phyloP scores from a whole-genome alignment of 164 flowering plant genomes.

The Piper betle region DNA sequence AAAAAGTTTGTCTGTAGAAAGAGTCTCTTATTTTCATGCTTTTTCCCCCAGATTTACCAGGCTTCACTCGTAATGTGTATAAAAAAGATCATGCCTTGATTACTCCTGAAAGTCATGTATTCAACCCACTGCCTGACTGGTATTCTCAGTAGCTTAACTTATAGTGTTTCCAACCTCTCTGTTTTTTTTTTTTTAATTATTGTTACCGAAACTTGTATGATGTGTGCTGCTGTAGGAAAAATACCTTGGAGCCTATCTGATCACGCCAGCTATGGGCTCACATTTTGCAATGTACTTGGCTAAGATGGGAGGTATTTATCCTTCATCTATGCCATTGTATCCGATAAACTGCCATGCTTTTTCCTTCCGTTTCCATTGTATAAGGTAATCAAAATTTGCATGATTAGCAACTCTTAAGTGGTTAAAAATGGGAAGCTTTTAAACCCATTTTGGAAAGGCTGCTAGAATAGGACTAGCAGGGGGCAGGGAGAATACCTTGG shows the following conservation, averaged over 20 bases:
- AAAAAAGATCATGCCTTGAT: conserved; percentile 79
- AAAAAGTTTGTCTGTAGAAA: neutral
- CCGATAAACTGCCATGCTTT: too few relatives aligned
- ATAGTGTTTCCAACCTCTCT: neutral
- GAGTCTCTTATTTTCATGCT: neutral
- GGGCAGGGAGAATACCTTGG: too few relatives aligned
- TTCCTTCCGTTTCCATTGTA: too few relatives aligned
- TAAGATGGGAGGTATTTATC: too few relatives aligned
- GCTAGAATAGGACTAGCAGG: too few relatives aligned
- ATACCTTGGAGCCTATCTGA: conserved; percentile 89
- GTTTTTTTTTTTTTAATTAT: conserved; percentile 1
- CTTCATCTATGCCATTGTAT: too few relatives aligned
- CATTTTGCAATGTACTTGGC: conserved; percentile 93
- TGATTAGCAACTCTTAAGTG: too few relatives aligned
- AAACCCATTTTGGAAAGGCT: too few relatives aligned
- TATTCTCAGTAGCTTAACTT: conserved; percentile 12
- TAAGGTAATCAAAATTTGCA: too few relatives aligned
- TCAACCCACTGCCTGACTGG: conserved; percentile 89
- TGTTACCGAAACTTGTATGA: neutral
- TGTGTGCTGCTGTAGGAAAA: conserved; percentile 25
- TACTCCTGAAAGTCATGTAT: conserved; percentile 95
- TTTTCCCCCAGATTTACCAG: conserved; percentile 74
- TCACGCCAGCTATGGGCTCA: conserved; percentile 87
- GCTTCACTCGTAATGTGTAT: conserved; percentile 93
- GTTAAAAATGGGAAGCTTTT: conserved; percentile 22